Evolutionary conservation across 2,329 filamentous ascomycete species (phyloP), one percentile per base, ranked within the genome.

Genomic region (Ophiostoma angusticollis): DNA sequence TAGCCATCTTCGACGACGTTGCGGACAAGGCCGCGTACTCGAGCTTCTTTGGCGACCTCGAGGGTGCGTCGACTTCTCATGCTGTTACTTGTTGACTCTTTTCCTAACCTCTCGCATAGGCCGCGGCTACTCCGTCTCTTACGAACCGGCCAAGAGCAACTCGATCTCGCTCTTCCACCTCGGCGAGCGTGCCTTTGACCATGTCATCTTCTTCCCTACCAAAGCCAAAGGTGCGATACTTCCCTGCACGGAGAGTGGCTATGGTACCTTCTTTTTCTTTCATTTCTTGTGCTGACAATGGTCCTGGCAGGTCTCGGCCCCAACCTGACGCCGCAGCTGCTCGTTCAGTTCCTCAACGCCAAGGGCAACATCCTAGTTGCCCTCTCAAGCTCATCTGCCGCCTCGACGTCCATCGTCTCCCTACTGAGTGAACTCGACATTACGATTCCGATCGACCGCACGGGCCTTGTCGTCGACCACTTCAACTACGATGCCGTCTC

Each of bases 301-400:
- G n/a, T n/a, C n/a, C n/a, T n/a, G n/a, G 14, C 46, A 86, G 83
- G 84, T 45, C 82, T 95, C 44, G 91, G 91, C 41, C 86, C 89
- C 47, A 78, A 82, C 50, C 65, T 98, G 57, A 89, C 84, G 3
- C 85, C 91, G 37, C 84, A 85, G 56, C 65, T 80, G 47, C 74
- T 98, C 49, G 72, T 96, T 58, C 76, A 96, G 51, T 98, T 95
- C 63, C 66, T 94, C 65, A 91, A 94, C 61, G 61, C 79, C 41
- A 70, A 91, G 43, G 91, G 91, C 59, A 98, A 98, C 63, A 74
- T 98, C 54, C 72, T 98, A 46, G 66, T 96, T 41, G 77, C 84
- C 22, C 78, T 95, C 46, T 86, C 86, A 24, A 78, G 83, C 48
- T 72, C 74, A 41, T 65, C 73, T 35, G 61, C 80, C 13, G 78